A percentile compares a stretch with the other conserved stretches of the same genome.
Conservation (phyloP, 768 basidiomycete genomes). For the Rhodotorula graminis region DNA sequence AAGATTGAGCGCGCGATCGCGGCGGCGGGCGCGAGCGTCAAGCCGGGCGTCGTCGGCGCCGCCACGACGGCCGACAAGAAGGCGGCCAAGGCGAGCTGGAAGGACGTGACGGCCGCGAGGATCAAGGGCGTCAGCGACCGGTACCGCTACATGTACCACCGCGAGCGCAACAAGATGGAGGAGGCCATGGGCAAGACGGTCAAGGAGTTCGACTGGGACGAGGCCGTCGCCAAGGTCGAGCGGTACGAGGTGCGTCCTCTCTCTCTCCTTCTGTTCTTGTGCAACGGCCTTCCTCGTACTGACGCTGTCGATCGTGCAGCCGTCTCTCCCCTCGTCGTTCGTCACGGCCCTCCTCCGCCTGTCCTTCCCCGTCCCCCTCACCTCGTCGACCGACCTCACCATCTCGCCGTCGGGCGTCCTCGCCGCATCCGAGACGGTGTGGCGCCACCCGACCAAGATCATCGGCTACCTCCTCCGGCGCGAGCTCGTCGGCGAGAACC, state of each 20-base stretch:
- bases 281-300: too few relatives aligned
- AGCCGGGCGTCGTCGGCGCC: neutral
- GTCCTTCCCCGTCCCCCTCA: slow-evolving; percentile 29
- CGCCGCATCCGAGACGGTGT: neutral
- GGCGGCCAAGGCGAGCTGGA: slow-evolving; percentile 8
- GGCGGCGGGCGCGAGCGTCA: slow-evolving; percentile 5
- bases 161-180: slow-evolving; percentile 34
- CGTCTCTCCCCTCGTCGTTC: slow-evolving; percentile 32
- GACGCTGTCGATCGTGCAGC: neutral
- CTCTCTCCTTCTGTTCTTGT: neutral
- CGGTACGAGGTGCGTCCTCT: slow-evolving; percentile 17
- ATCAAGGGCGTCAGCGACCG: slow-evolving; percentile 31
- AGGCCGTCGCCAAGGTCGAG: slow-evolving; percentile 15
- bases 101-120: slow-evolving; percentile 16
- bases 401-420: neutral
- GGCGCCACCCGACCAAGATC: slow-evolving; percentile 26
- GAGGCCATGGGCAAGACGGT: slow-evolving; percentile 27
- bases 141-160: slow-evolving; percentile 31
- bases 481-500: slow-evolving; percentile 33
- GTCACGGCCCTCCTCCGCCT: slow-evolving; percentile 35
- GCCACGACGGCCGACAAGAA: neutral
- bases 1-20: slow-evolving; percentile 29
- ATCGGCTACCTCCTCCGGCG: slow-evolving; percentile 29
- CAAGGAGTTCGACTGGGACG: slow-evolving; percentile 17
- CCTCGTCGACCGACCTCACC: slow-evolving; percentile 9